Evolutionary conservation across 2,329 filamentous ascomycete species (phyloP), one percentile per base, ranked within the genome.

Genomic region (Ophiostoma montium): DNA sequence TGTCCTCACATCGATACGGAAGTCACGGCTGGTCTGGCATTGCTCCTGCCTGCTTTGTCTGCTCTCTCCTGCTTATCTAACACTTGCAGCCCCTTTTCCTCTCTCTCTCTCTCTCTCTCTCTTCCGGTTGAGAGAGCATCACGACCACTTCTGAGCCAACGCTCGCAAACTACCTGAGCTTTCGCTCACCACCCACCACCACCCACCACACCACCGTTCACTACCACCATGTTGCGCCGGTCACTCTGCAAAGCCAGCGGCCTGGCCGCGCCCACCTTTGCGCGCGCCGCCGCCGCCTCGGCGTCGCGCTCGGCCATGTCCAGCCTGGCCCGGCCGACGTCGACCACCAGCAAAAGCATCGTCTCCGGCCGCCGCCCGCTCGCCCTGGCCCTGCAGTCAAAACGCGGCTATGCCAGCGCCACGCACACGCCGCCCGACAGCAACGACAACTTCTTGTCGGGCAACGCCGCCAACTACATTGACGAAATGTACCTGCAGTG

Each of bases 401-500:
- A 69, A 58, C 66, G 69, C 59, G 8, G 23, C 23, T 5, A 8
- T 67, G 71, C 74, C 54, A 75, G 75, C 55, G 70, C 75, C 49
- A 70, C 70, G 51, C 67, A 72, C 49, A 70, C 68, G 50, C 64
- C 76, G 18, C 77, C 78, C 55, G 87, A 95, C 64, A 79, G 89
- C 56, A 95, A 85, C 67, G 92, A 98, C 69, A 94, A 82, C 70
- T 98, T 98, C 75, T 78, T 98, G 54, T 86, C 88, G 55, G 92
- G 92, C 58, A 96, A 86, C 73, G 92, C 90, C 53, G 92, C 92
- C 68, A 95, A 94, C 72, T 98, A 98, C 71, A 87, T 98, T 65
- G 92, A 98, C 67, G 92, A 95, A 74, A 98, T 98, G 92, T 98
- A 98, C 70, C 74, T 95, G 72, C 82, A 89, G 65, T 98, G 92